A percentile compares a stretch with the other conserved stretches of the same genome.
Conservation (phyloP, 2,329 filamentous ascomycete genomes). For the Alternaria consortialis region DNA sequence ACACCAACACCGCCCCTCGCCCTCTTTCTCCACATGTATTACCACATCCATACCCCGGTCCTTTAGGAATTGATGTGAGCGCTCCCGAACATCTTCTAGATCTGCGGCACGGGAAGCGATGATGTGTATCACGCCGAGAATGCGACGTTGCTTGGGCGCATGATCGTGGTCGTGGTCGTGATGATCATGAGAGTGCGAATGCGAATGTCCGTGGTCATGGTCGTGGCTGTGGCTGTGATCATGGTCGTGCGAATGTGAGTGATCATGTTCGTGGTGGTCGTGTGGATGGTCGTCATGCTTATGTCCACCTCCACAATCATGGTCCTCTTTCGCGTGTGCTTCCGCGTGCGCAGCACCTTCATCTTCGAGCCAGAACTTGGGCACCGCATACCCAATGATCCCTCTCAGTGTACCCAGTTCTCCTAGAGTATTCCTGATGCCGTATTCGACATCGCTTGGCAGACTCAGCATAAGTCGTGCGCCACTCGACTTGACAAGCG, state of each 20-base stretch:
- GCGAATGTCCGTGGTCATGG: conserved; percentile 40
- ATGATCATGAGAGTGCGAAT: conserved; percentile 15
- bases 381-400: conserved; percentile 84
- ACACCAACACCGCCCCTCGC: conserved; percentile 73
- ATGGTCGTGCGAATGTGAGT: conserved; percentile 37
- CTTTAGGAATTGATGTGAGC: conserved; percentile 76
- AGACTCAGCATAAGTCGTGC: conserved; percentile 84
- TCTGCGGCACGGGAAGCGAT: conserved; percentile 76
- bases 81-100: conserved; percentile 81
- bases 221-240: conserved; percentile 47
- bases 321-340: conserved; percentile 52
- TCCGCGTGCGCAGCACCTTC: conserved; percentile 55
- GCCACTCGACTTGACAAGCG: conserved; percentile 85
- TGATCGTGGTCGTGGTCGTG: conserved; percentile 49
- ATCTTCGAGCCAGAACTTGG: conserved; percentile 93
- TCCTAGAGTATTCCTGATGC: conserved; percentile 82
- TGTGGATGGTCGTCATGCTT: conserved; percentile 38
- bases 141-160: conserved; percentile 52
- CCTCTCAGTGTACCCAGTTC: conserved; percentile 84
- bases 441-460: conserved; percentile 86
- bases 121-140: conserved; percentile 87
- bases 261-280: conserved; percentile 24
- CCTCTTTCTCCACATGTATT: conserved; percentile 87
- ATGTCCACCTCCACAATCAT: conserved; percentile 39
- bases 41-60: conserved; percentile 80